Base-by-base conservation (phyloP, 345 rosid genomes). In the Rhizophora mangle region DNA sequence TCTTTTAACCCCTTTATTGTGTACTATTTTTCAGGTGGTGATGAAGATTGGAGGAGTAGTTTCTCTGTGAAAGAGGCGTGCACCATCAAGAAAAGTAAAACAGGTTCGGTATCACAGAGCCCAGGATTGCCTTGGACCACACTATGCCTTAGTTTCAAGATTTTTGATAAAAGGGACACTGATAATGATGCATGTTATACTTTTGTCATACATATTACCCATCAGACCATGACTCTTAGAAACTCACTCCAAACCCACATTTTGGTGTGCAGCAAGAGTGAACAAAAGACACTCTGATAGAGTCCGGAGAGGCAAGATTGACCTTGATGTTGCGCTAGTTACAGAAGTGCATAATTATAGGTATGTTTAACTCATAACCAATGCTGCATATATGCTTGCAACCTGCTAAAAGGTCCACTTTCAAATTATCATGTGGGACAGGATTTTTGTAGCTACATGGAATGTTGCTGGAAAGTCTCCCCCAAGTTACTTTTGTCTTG, bases 401-500 rank as follows among this genome's bases (percentile, higher is more conserved):
- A 68, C 69, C 19, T 72, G 62, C 31, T 24, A 52, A 59, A 36
- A 66, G 54, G 10, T 20, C 53, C 39, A 8, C 53, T 47, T 60
- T 74, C 8, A 4, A 29, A 49, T 63, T 57, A 55, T 43, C 69
- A 53, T 68, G 63, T 13, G 76, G 30, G 21, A 29, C 77, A 93
- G 98, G 75, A 77, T 92, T 37, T 92, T 92, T 82, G 96, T 89
- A 49, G 97, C 99, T 27, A 95, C 99, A 54, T 95, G 99, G 99
- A 95, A 95, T 74, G 99, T 95, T 63, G 99, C 93, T 73, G 99
- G 99, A 30, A 92, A 90, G 73, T 83, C 97, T 64, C 99, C 99
- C n/a, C 96, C 97, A 34, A 85, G 82, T 76, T 39, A 69, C 75
- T 78, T 95, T 79, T 92, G 79, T 79, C 89, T 95, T 39, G 96